Percentiles rank a stretch among this genome's conserved stretches.
These are phyloP conservation scores for Phlyctochytrium arcticum DNA, from an alignment of 192 early-diverging fungal species.

Conservation along the genomic window DNA sequence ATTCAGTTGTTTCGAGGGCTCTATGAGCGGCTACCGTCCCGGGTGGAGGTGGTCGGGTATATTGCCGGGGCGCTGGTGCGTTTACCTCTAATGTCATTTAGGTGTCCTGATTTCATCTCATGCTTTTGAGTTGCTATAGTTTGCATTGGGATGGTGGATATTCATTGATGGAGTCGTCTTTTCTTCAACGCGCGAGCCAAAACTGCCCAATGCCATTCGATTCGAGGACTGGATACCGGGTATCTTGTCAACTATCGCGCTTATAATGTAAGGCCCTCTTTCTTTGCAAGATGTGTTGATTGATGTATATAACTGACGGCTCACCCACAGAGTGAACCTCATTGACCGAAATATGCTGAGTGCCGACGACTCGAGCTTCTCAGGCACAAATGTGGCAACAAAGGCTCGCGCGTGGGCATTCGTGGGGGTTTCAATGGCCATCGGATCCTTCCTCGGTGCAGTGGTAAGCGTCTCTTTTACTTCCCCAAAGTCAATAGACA, in stretches of 20 bases:
- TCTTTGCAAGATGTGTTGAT: not conserved
- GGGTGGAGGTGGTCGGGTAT: constrained; percentile 33
- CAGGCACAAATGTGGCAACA: constrained; percentile 26
- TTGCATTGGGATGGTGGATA: constrained; percentile 50
- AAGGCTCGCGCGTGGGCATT: constrained; percentile 52
- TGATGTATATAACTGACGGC: not conserved
- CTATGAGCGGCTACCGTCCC: constrained; percentile 12
- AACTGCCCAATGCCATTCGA: constrained; percentile 17
- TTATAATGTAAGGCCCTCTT: constrained; percentile 35
- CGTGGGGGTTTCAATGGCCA: constrained; percentile 46
- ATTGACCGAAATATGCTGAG: constrained; percentile 45
- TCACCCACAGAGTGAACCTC: constrained; percentile 39
- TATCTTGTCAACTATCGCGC: constrained; percentile 43
- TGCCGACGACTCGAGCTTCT: constrained; percentile 8
- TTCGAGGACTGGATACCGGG: constrained; percentile 55
- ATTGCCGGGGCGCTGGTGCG: constrained; percentile 28
- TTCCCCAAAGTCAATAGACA: not conserved
- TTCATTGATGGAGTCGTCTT: constrained; percentile 47
- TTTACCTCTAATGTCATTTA: not conserved
- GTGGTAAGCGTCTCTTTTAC: constrained; percentile 18
- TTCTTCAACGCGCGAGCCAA: constrained; percentile 15
- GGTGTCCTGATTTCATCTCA: not conserved
- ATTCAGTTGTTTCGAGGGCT: not conserved
- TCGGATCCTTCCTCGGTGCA: constrained; percentile 44
- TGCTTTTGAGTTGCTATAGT: not conserved